Percentiles rank a stretch among this genome's conserved stretches.
Conservation (phyloP, 805 yeast species). For the Spencermartinsiella europaea region DNA sequence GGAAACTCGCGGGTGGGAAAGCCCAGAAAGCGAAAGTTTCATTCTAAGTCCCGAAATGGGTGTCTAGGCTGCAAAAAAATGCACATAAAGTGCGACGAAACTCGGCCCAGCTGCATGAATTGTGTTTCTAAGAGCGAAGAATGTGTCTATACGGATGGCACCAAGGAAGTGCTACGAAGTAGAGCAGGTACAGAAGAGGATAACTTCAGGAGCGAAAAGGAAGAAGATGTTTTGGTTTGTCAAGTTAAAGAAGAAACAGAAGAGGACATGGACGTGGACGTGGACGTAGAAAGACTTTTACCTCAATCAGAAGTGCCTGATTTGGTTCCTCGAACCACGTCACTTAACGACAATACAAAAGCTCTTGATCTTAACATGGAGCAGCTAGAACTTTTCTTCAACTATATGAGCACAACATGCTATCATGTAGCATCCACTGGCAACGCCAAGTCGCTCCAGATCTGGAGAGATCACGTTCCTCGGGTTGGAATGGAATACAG, state of each 20-base stretch:
- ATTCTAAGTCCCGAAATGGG: constrained; percentile 24
- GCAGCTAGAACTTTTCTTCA: neutral
- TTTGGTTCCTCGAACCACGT: neutral
- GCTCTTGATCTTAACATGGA: neutral
- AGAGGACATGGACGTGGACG: too few relatives aligned
- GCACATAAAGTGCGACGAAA: constrained; percentile 8
- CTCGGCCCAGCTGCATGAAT: neutral
- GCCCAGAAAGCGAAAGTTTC: constrained; percentile 14
- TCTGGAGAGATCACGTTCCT: neutral
- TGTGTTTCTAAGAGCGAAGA: neutral
- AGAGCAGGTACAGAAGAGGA: neutral
- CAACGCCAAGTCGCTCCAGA: neutral
- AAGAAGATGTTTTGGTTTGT: too few relatives aligned
- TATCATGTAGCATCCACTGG: neutral
- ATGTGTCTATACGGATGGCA: neutral
- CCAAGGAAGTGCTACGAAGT: neutral
- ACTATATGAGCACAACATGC: neutral
- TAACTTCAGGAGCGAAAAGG: neutral
- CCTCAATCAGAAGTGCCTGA: too few relatives aligned
- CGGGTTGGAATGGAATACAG: neutral
- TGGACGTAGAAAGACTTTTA: too few relatives aligned
- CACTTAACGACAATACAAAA: neutral
- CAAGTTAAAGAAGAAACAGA: too few relatives aligned
- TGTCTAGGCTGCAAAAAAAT: constrained; percentile 21
- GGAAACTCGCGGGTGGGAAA: neutral